Base-by-base conservation (phyloP, 2,329 filamentous ascomycete species). In the Colletotrichum sansevieriae region DNA sequence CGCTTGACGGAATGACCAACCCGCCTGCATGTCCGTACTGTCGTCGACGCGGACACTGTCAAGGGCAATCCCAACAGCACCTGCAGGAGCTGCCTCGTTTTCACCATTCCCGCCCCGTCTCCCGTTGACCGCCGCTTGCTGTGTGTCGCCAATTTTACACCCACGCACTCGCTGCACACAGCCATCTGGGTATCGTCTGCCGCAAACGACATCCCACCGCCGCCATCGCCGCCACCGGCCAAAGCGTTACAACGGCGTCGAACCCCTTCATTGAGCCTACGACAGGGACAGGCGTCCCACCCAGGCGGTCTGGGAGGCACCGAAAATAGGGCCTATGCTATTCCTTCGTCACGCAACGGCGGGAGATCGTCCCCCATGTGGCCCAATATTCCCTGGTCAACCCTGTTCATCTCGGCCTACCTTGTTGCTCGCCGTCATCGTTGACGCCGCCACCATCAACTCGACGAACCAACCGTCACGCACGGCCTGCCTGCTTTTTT, bases 331-430 rank as follows among this genome's bases (percentile, higher is more conserved):
- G 33, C 54, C 44, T 25, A 47, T 68, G 41, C 49, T 46, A 56
- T 47, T 60, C 47, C 43, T 49, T 66, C 55, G 55, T 54, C 66
- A 58, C 63, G 57, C 44, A 63, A 62, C 47, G 57, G 63, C 67
- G 67, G 67, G 67, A 70, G 67, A 70, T 70, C 63, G 44, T n/a
- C 57, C 54, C 15, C 51, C 63, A 60, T 56, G 67, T 63, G 67
- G 67, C 18, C 46, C 35, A 43, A 29, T 22, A 68, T 68, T 68
- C 22, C 62, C 55, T 65, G 47, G 63, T 41, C 56, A 70, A 66
- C 66, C 20, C 35, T 62, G 47, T 15, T 70, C 51, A 35, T 55
- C 62, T 35, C 43, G 18, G 51, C 51, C 25, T 18, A 25, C 39
- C 37, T 56, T 29, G 49, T 18, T 13, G 29, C 20, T 41, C 15